Conservation (phyloP, 306 rosid species). For the Inga leiocalycina region DNA sequence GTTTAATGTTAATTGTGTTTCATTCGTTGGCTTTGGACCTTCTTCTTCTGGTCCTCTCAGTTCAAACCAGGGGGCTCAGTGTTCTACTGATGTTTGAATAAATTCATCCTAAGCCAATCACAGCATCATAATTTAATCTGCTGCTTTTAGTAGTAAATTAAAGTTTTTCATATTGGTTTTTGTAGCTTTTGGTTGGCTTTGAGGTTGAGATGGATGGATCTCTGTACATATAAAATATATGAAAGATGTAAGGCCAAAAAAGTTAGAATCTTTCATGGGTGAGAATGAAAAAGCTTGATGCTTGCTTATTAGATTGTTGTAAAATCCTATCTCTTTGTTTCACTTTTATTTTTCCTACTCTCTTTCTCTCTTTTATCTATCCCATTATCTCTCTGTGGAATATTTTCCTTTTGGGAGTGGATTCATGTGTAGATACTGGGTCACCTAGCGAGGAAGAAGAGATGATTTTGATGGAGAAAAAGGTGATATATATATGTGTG, state of each 20-base stretch:
- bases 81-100: slow-evolving; percentile 35
- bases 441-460: slow-evolving; percentile 10
- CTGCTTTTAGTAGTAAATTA: neutral
- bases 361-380: neutral
- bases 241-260: slow-evolving; percentile 30
- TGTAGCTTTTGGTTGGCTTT: slow-evolving; percentile 22
- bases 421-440: slow-evolving; percentile 49
- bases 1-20: slow-evolving; percentile 72
- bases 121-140: neutral
- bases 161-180: neutral
- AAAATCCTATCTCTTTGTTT: slow-evolving; percentile 33
- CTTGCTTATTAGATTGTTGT: slow-evolving; percentile 29
- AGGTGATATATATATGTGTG: neutral
- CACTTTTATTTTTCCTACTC: slow-evolving; percentile 15
- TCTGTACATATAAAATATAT: slow-evolving; percentile 48
- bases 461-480: slow-evolving; percentile 28
- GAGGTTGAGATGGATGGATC: slow-evolving; percentile 19
- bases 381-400: slow-evolving; percentile 28
- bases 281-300: slow-evolving; percentile 41
- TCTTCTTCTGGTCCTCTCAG: slow-evolving; percentile 53
- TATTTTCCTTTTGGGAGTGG: slow-evolving; percentile 49
- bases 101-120: neutral
- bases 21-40: slow-evolving; percentile 65
- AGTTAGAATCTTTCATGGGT: slow-evolving; percentile 38
- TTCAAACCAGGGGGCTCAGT: slow-evolving; percentile 61